phyloP scores from a whole-genome alignment of 179 eudicot genomes.

The Heliamphora pulchella region DNA sequence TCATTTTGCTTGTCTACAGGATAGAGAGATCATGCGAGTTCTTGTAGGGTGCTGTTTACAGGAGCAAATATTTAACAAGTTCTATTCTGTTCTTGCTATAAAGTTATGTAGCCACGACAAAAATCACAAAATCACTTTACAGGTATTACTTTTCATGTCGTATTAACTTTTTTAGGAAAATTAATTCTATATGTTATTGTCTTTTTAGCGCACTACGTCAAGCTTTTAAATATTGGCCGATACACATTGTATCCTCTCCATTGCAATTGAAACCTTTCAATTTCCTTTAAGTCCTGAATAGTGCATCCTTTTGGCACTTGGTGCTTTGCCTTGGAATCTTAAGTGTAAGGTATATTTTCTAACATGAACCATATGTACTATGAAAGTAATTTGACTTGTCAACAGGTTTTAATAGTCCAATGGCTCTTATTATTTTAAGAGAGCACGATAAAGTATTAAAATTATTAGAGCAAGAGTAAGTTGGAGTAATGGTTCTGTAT shows the following conservation, averaged over 20 bases:
- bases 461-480: background rate
- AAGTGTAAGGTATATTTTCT: too few species aligned
- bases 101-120: conserved; percentile 89
- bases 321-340: too few species aligned
- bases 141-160: conserved; percentile 38
- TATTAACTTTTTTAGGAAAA: background rate
- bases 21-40: conserved; percentile 90
- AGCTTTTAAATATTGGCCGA: too few species aligned
- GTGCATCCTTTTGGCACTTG: too few species aligned
- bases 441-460: background rate
- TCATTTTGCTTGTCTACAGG: conserved; percentile 38
- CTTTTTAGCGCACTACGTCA: too few species aligned
- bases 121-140: conserved; percentile 75
- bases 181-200: background rate
- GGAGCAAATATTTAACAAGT: conserved; percentile 84
- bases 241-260: too few species aligned
- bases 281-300: too few species aligned
- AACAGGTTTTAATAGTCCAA: background rate
- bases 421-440: background rate
- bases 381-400: background rate
- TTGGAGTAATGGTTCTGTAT: background rate
- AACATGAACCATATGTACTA: background rate
- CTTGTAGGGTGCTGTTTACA: conserved; percentile 89
- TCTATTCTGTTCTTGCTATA: conserved; percentile 74
- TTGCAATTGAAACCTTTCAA: too few species aligned